A percentile compares a stretch with the other conserved stretches of the same genome.
These are phyloP conservation scores for Ophiorrhiza pumila DNA, from an alignment of 257 asterid species.

Conservation along the genomic window DNA sequence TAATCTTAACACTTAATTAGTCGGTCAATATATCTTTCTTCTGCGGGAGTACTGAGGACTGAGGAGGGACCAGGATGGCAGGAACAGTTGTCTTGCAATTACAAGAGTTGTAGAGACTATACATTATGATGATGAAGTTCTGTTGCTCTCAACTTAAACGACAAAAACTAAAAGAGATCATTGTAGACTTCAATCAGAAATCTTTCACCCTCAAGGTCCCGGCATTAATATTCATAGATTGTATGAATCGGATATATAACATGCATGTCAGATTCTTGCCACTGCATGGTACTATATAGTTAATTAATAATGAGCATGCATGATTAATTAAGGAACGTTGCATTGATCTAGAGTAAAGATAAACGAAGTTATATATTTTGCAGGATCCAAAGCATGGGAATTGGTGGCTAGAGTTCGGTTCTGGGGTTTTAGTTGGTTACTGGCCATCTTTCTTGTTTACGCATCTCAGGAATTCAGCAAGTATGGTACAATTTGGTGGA, in stretches of 20 bases:
- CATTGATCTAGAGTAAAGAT: too few relatives aligned
- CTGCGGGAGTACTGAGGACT: too few relatives aligned
- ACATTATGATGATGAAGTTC: too few relatives aligned
- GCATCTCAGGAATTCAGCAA: conserved; percentile 37
- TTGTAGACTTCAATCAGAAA: not conserved
- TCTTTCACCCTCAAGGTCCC: not conserved
- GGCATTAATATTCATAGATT: not conserved
- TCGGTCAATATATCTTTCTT: not conserved
- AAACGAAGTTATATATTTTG: too few relatives aligned
- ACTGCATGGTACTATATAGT: not conserved
- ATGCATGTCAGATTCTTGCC: not conserved
- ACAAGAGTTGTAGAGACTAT: not conserved
- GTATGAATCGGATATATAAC: not conserved
- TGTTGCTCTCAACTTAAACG: too few relatives aligned
- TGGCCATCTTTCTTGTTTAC: conserved; percentile 52
- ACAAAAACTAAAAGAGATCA: too few relatives aligned
- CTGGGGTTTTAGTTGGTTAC: conserved; percentile 43
- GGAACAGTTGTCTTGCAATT: not conserved
- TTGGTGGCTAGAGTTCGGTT: conserved; percentile 58
- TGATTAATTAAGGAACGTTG: too few relatives aligned
- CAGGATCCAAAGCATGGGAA: conserved; percentile 58
- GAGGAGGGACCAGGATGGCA: not conserved
- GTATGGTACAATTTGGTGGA: conserved; percentile 58
- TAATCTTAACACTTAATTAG: too few relatives aligned
- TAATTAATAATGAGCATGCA: too few relatives aligned